Evolutionary conservation across 192 early-diverging fungal genomes (phyloP).

Genomic region (Linnemannia schmuckeri): DNA sequence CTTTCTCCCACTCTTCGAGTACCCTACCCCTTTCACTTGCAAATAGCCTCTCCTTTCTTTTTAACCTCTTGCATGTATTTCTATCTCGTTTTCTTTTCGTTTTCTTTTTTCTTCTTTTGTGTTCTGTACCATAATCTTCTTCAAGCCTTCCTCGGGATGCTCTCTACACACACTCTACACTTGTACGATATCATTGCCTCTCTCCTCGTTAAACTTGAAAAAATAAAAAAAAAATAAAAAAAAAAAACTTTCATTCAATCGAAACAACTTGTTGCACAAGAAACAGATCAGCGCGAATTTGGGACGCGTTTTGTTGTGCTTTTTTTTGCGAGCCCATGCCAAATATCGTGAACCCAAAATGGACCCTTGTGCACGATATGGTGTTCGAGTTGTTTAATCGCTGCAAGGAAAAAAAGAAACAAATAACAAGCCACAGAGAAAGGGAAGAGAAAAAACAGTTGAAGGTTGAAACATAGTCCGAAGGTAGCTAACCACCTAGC

Average conservation of each 20-base stretch:
- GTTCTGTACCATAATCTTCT: background rate
- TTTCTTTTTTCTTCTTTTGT: background rate
- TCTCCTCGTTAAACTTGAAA: background rate
- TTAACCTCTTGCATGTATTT: background rate
- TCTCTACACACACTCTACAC: background rate
- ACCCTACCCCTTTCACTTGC: background rate
- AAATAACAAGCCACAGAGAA: no score
- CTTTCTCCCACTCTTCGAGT: background rate
- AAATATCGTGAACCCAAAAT: no score
- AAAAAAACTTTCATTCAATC: background rate
- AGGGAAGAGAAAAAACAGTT: no score
- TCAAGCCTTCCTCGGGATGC: background rate
- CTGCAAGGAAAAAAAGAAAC: no score
- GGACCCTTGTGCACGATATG: no score
- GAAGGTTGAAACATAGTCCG: no score
- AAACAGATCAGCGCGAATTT: no score
- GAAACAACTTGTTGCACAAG: background rate
- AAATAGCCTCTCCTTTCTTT: background rate
- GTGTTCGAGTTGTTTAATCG: no score
- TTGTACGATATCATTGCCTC: background rate
- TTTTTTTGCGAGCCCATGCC: background rate
- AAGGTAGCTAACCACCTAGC: no score
- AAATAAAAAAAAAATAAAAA: background rate
- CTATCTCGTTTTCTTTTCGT: background rate
- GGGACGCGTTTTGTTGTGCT: background rate